Conservation (phyloP, 2,329 filamentous ascomycete species). For the Exophiala aquamarina region DNA sequence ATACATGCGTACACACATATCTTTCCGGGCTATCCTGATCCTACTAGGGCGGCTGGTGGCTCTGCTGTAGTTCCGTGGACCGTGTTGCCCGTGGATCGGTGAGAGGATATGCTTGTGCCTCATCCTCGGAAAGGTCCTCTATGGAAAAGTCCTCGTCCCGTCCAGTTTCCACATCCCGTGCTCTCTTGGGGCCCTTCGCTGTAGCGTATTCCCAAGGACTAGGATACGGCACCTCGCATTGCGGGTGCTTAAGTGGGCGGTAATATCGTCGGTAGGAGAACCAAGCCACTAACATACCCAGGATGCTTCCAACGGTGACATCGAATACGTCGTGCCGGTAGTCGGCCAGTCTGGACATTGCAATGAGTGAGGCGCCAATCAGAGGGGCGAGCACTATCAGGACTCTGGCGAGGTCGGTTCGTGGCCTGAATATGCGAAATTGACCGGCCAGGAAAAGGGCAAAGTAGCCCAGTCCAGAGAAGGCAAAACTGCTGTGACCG, state of each 20-base stretch:
- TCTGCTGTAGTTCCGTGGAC: conserved; percentile 1
- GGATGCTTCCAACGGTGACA: conserved; percentile 55
- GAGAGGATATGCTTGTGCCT: conserved; percentile 17
- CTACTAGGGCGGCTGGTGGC: conserved; percentile 12
- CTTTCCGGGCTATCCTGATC: conserved; percentile 2
- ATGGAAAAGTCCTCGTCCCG: conserved; percentile 21
- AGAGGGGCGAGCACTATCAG: conserved; percentile 57
- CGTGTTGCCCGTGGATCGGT: conserved; percentile 7
- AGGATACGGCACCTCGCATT: conserved; percentile 54
- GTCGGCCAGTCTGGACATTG: conserved; percentile 62
- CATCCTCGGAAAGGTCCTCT: conserved; percentile 24
- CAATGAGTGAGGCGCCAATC: conserved; percentile 59
- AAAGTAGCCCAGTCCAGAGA: conserved; percentile 61
- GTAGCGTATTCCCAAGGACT: conserved; percentile 20
- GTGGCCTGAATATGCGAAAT: conserved; percentile 58
- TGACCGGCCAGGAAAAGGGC: conserved; percentile 52
- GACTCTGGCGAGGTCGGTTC: conserved; percentile 56
- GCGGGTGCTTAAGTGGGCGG: conserved; percentile 49
- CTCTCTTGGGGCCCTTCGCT: conserved; percentile 4
- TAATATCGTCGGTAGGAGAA: conserved; percentile 63
- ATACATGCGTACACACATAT: not conserved
- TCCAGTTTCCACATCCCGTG: conserved; percentile 21
- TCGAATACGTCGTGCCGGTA: conserved; percentile 66
- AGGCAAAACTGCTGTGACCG: conserved; percentile 63
- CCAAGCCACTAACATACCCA: conserved; percentile 57